A percentile compares a stretch with the other conserved stretches of the same genome.
Evolutionary conservation across 148 eudicot genomes (phyloP).

Genomic region (Vaccinium myrtillus): DNA sequence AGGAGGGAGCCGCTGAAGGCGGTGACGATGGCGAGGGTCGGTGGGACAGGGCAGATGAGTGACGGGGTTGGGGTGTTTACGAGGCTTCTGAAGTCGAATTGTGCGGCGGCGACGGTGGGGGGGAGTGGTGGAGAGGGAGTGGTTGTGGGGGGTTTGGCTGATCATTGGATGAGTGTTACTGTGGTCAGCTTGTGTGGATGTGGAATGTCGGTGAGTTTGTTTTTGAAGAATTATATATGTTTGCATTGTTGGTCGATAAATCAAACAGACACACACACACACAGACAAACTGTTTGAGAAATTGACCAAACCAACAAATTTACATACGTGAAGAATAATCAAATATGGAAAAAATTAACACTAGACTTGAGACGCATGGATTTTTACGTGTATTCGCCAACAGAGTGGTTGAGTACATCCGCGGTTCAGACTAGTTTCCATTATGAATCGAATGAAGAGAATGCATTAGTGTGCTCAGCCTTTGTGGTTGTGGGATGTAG

Average conservation of each 20-base stretch:
- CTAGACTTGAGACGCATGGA: neutral
- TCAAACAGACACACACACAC: neutral
- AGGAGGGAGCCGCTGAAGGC: constrained; percentile 71
- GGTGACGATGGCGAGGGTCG: constrained; percentile 54
- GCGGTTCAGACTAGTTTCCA: neutral
- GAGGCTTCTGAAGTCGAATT: constrained; percentile 60
- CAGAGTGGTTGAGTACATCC: neutral
- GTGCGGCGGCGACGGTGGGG: constrained; percentile 17
- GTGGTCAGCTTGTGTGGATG: constrained; percentile 63
- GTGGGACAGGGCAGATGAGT: constrained; percentile 75
- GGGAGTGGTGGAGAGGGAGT: constrained; percentile 40
- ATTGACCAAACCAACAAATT: neutral
- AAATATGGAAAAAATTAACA: neutral
- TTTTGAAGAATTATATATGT: neutral
- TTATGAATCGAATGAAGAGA: neutral
- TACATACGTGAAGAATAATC: neutral
- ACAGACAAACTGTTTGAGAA: neutral
- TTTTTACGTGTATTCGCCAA: neutral
- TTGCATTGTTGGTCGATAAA: neutral
- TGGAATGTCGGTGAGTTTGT: constrained; percentile 69
- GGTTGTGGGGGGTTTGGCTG: constrained; percentile 34
- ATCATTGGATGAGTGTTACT: constrained; percentile 81
- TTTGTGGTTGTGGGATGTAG: too few species aligned
- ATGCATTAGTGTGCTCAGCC: neutral
- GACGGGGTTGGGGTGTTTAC: constrained; percentile 88